Base-by-base conservation (phyloP, 75 land plant species). In the Pinus albicaulis region DNA sequence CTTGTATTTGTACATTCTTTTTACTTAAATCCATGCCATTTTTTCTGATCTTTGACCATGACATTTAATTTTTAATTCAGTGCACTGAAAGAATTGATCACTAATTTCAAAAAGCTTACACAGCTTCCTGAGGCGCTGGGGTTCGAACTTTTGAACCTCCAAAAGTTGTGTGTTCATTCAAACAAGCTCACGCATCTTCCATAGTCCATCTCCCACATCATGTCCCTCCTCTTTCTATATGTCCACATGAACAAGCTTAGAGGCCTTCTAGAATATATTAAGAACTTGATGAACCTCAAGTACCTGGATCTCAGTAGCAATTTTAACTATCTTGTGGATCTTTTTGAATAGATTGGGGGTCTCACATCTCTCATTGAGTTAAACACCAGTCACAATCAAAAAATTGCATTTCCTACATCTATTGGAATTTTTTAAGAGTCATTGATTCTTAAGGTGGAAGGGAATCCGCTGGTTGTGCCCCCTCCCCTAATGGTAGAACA, bases 171-270 rank as follows among this genome's bases (percentile, higher is more conserved):
- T 26, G 91, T 94, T 7, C 87, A 94, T 61, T 91, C 88, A 57
- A 94, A 94, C 89, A 90, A 83, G 76, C 86, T 94, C 15, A 74
- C 48, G n/a, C 73, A 71, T 75, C 90, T 94, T n/a, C 97, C 97
- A 4, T 76, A 72, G 41, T 92, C 97, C 58, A 78, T 76, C 57
- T 80, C 93, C 44, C 87, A 94, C 79, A 61, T 92, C 52, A 89
- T 86, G 68, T 57, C 81, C 5, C 86, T 94, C 64, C 84, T 79
- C 7, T 74, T 83, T 22, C 81, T 94, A 38, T 95, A 94, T 24
- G 88, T 86, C 3, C 95, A 90, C 53, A 88, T 90, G 65, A 94
- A 94, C 87, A 82, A 85, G 81, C 95, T 94, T 34, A 74, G 83
- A 24, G 57, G 85, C 61, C 80, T 94, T 69, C 95, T 91, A 3